Evolutionary conservation across 495 filamentous ascomycete species (phyloP).

Genomic region (Lasiosphaeriaceae sp.): DNA sequence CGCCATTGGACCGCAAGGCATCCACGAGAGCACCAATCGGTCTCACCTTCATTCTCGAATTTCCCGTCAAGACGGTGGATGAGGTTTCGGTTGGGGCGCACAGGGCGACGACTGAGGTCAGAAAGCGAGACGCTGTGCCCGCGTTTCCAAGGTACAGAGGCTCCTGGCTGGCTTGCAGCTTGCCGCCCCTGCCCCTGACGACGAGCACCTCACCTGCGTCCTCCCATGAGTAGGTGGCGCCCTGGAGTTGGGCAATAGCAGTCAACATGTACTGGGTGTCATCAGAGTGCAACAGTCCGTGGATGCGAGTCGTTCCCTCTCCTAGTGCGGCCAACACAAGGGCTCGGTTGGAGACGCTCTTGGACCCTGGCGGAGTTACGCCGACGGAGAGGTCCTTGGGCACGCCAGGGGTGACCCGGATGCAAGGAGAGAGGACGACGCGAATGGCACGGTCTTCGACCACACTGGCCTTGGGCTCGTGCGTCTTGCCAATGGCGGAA

Average conservation of each 20-base stretch:
- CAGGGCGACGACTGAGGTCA: constrained; percentile 87
- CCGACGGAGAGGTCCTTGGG: constrained; percentile 58
- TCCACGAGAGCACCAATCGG: constrained; percentile 94
- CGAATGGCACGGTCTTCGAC: constrained; percentile 84
- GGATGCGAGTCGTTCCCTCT: constrained; percentile 79
- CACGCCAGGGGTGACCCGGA: constrained; percentile 69
- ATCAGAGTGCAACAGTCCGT: constrained; percentile 90
- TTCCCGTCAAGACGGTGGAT: constrained; percentile 83
- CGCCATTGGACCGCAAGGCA: constrained; percentile 79
- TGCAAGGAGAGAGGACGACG: constrained; percentile 75
- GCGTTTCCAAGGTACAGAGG: constrained; percentile 94
- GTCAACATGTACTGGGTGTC: constrained; percentile 97
- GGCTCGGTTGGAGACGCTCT: constrained; percentile 96
- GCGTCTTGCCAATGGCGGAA: constrained; percentile 80
- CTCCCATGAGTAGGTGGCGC: constrained; percentile 94
- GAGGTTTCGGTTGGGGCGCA: constrained; percentile 60
- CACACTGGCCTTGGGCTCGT: constrained; percentile 81
- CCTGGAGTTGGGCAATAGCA: constrained; percentile 74
- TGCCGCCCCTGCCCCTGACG: constrained; percentile 85
- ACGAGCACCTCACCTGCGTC: constrained; percentile 85
- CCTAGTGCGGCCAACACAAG: constrained; percentile 90
- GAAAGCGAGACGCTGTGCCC: constrained; percentile 91
- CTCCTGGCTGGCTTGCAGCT: constrained; percentile 67
- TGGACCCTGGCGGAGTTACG: constrained; percentile 90
- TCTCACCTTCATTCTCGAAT: constrained; percentile 91